These are phyloP conservation scores for Populus davidiana DNA, from an alignment of 345 rosid genomes.

Conservation along the genomic window DNA sequence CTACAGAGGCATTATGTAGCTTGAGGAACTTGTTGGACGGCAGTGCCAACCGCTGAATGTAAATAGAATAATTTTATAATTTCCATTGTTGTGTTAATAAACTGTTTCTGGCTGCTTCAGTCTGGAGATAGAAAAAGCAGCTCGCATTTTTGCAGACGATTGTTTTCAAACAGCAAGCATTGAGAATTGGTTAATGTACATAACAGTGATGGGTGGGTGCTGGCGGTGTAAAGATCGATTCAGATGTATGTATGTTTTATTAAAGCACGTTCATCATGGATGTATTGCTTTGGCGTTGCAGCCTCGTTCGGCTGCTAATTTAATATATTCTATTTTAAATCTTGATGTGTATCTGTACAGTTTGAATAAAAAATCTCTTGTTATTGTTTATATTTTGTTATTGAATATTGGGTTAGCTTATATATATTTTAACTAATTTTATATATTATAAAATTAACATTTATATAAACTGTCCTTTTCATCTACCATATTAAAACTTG, in stretches of 20 bases:
- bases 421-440: no score
- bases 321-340: conserved; percentile 4
- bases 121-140: conserved; percentile 35
- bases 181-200: conserved; percentile 25
- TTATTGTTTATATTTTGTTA: background rate
- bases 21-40: conserved; percentile 56
- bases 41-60: conserved; percentile 31
- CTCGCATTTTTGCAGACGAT: conserved; percentile 36
- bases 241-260: background rate
- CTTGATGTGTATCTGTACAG: background rate
- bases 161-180: conserved; percentile 2
- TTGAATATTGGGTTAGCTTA: no score
- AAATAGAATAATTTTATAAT: conserved; percentile 5
- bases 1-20: conserved; percentile 66
- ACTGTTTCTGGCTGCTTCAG: conserved; percentile 45
- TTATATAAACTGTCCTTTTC: background rate
- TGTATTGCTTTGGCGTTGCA: background rate
- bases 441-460: no score
- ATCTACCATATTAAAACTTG: background rate
- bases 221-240: conserved; percentile 23
- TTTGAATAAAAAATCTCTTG: background rate
- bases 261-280: background rate
- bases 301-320: conserved; percentile 4
- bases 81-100: background rate
- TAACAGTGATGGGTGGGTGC: conserved; percentile 2